A percentile compares a stretch with the other conserved stretches of the same genome.
phyloP scores from a whole-genome alignment of 75 land plant genomes.

The Chamaecyparis obtusa region DNA sequence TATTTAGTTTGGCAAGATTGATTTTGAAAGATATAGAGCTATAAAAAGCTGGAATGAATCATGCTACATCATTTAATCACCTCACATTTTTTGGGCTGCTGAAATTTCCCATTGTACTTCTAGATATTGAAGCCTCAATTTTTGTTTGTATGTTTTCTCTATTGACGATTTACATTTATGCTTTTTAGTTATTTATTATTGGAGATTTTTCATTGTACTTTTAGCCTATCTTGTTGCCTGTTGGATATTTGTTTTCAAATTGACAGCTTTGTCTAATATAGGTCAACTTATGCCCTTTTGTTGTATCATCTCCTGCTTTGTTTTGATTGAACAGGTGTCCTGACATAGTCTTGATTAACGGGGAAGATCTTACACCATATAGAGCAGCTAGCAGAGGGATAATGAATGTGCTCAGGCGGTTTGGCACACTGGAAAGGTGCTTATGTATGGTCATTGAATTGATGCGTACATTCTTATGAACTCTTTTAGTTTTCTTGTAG shows the following conservation, averaged over 20 bases:
- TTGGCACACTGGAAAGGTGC: conserved; percentile 35
- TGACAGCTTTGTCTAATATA: not conserved
- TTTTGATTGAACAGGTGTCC: conserved; percentile 27
- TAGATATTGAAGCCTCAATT: not conserved
- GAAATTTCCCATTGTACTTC: not conserved
- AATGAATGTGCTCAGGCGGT: conserved; percentile 36
- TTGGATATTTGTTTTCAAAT: not conserved
- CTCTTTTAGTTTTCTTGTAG: not conserved
- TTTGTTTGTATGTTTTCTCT: not conserved
- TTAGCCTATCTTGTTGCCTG: not conserved
- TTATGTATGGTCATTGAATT: not conserved
- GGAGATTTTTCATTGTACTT: not conserved
- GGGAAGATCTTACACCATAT: conserved; percentile 50
- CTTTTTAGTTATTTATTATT: not conserved
- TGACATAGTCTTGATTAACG: conserved; percentile 35
- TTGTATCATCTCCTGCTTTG: not conserved
- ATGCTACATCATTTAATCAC: not conserved
- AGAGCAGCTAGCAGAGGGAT: conserved; percentile 47
- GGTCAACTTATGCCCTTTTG: not conserved
- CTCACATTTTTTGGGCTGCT: not conserved
- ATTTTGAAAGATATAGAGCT: not conserved
- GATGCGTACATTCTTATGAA: not conserved
- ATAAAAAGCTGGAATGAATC: not conserved
- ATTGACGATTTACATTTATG: not conserved
- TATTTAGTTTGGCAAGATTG: not conserved